Evolutionary conservation across 2,329 filamentous ascomycete species (phyloP), one percentile per base, ranked within the genome.

Genomic region (Colletotrichum horii): DNA sequence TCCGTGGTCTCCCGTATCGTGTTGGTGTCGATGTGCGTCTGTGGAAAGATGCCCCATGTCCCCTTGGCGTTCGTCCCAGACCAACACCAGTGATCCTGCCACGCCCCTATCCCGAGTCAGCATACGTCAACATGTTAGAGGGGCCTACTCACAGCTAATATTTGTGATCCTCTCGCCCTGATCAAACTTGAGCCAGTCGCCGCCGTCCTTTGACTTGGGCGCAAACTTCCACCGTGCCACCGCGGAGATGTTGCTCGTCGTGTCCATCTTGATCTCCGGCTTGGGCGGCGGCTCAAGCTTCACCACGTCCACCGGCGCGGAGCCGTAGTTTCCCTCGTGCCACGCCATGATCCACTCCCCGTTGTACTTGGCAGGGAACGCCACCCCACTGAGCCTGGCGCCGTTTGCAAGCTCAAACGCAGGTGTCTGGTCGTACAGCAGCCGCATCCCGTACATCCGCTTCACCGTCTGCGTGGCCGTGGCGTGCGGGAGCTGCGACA

Each of bases 151-250:
- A 89, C 89, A 91, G 68, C 84, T 85, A 28, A 91, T 95, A 83
- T 93, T 95, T 77, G 88, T 91, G 19, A 94, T 93, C 4, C 88
- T 86, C 77, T 94, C 93, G 24, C 91, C 91, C 80, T 93, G 93
- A 34, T 93, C 92, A 79, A 94, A 91, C 77, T 84, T 87, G n/a
- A 92, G 83, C 90, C 90, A 92, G 14, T 86, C 81, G 32, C 85
- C 85, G 26, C 80, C 81, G 15, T 80, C 78, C 66, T 85, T 85
- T 26, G 84, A 82, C 77, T 87, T 88, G 43, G 86, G 85, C 65
- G 84, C 83, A 82, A 90, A 91, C 80, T 87, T 90, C 90, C 90
- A 92, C 73, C 85, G 85, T 15, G 89, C 84, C 55, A 87, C 85
- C 12, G 88, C 90, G 64, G 85, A 85, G 55, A 90, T 83, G 14